Conservation (phyloP, 768 basidiomycete species). For the Amanita brunnescens region DNA sequence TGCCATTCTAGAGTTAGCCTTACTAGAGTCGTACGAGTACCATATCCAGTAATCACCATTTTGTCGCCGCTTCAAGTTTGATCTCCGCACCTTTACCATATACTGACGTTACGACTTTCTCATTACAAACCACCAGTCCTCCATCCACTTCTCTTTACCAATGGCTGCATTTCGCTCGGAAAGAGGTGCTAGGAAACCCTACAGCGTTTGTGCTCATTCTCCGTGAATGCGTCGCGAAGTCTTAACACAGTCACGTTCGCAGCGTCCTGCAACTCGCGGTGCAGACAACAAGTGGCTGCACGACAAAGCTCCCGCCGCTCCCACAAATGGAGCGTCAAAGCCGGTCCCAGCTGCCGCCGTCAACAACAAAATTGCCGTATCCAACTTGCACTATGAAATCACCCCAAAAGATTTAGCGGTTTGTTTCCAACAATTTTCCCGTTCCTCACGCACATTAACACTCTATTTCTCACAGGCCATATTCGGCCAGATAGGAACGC, state of each 20-base stretch:
- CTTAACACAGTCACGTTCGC: slow-evolving; percentile 6
- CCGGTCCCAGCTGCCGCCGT: slow-evolving; percentile 28
- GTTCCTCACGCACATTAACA: background rate
- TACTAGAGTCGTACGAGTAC: background rate
- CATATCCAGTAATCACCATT: background rate
- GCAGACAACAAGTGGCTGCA: slow-evolving; percentile 67
- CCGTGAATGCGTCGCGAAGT: background rate
- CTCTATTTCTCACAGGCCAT: slow-evolving; percentile 46
- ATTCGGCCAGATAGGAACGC: slow-evolving; percentile 88
- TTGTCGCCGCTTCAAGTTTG: background rate
- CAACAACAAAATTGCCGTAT: slow-evolving; percentile 57
- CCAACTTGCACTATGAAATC: slow-evolving; percentile 89
- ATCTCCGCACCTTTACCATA: background rate
- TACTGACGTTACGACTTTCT: background rate
- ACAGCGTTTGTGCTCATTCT: slow-evolving; percentile 23
- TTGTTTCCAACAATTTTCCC: slow-evolving; percentile 20
- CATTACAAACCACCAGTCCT: background rate
- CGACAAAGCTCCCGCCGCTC: slow-evolving; percentile 56
- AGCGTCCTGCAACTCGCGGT: slow-evolving; percentile 49
- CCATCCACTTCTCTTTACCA: background rate
- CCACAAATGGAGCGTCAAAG: slow-evolving; percentile 18
- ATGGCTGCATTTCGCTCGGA: slow-evolving; percentile 13
- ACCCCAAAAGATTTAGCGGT: slow-evolving; percentile 84
- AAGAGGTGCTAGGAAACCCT: slow-evolving; percentile 32
- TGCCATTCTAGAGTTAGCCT: slow-evolving; percentile 54